Evolutionary conservation across 2,329 filamentous ascomycete genomes (phyloP), one percentile per base, ranked within the genome.

Genomic region (Fusarium nurragi): DNA sequence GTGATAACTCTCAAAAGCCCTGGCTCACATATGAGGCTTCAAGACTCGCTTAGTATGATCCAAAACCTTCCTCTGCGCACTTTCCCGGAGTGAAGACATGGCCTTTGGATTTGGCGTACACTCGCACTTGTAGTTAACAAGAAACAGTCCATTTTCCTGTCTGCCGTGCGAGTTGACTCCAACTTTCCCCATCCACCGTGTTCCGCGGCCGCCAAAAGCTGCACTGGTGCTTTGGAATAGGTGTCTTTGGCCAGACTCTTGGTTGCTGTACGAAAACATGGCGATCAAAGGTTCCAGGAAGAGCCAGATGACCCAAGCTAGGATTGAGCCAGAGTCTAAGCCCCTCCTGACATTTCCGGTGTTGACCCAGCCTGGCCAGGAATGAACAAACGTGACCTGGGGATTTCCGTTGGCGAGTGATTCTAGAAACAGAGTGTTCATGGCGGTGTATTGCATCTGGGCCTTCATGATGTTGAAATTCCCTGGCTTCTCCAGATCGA

Each of bases 151-250:
- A 48, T 72, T 62, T 14, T 30, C 65, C 21, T 58, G 36, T 56
- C 70, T 66, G 22, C 59, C 57, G n/a, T 55, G 28, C 30, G 75
- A 65, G 56, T 77, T 78, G 0, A 73, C 19, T 8, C 75, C 76
- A 7, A 60, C 43, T 34, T 72, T 69, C 4, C 74, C 75, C 6
- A 54, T 55, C 76, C 76, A 78, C 2, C 71, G 64, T 6, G 74
- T 66, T 1, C 77, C 76, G 12, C 64, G 70, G 9, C 76, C 77
- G 4, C 76, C 77, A 67, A 74, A 78, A 11, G 66, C 70, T 57
- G 76, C 74, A 48, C 74, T 78, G 3, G 77, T 78, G 43, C 74
- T 62, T 32, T 74, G 67, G 48, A 78, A 78, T 56, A 78, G 48
- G 34, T 78, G 50, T 18, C 75, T 71, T 54, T 78, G 75, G 4